phyloP scores from a whole-genome alignment of 345 rosid genomes.

The Limnanthes douglasii region DNA sequence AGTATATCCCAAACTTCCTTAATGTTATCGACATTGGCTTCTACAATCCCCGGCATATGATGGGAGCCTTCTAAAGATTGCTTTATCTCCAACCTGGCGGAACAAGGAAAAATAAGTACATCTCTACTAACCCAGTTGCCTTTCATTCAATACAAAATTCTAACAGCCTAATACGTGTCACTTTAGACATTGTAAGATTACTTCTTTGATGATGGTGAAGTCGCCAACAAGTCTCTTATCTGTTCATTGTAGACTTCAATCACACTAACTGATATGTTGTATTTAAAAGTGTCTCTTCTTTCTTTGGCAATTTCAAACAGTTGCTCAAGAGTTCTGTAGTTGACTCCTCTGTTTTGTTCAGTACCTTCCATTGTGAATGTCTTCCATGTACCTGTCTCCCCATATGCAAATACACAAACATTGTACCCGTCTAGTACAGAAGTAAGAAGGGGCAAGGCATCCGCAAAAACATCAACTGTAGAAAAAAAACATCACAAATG shows the following conservation, averaged over 20 bases:
- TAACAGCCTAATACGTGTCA: too few relatives aligned
- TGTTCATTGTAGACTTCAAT: constrained; percentile 98
- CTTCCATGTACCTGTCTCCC: constrained; percentile 97
- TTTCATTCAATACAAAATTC: too few relatives aligned
- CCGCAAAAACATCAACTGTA: constrained; percentile 81
- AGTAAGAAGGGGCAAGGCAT: constrained; percentile 76
- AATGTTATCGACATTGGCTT: constrained; percentile 62
- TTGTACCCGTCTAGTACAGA: constrained; percentile 95
- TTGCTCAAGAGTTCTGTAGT: constrained; percentile 79
- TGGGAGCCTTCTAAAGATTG: constrained; percentile 76
- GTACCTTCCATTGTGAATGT: constrained; percentile 99
- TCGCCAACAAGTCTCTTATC: constrained; percentile 79
- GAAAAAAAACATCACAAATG: constrained; percentile 5
- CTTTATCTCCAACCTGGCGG: constrained; percentile 81
- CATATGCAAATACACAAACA: constrained; percentile 93
- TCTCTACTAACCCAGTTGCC: too few relatives aligned
- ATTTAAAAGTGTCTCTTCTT: constrained; percentile 58
- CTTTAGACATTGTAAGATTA: too few relatives aligned
- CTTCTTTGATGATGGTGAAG: constrained; percentile 73
- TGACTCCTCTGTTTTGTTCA: constrained; percentile 76
- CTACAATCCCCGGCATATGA: constrained; percentile 80
- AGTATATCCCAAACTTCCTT: constrained; percentile 82
- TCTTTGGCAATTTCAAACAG: constrained; percentile 61
- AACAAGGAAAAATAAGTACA: too few relatives aligned
- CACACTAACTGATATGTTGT: constrained; percentile 77